Conservation (phyloP, 2,329 filamentous ascomycete genomes). For the Epichloe uncinata region DNA sequence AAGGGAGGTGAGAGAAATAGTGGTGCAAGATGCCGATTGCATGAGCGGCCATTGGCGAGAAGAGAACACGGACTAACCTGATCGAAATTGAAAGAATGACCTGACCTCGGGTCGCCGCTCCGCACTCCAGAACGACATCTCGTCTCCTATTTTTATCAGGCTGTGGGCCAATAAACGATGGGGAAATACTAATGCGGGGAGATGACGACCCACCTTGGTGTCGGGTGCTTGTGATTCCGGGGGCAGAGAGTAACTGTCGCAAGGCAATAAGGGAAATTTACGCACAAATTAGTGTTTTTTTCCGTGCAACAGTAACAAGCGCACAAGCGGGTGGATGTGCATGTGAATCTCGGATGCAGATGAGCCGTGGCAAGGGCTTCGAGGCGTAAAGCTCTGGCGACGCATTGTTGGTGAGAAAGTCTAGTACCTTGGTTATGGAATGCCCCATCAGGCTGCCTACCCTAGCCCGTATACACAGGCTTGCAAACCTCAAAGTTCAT, state of each 20-base stretch:
- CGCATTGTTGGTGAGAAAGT: too few relatives aligned
- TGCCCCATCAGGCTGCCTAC: too few relatives aligned
- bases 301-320: not conserved
- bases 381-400: too few relatives aligned
- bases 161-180: slow-evolving; percentile 14
- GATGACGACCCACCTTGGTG: not conserved
- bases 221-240: not conserved
- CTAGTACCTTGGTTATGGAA: too few relatives aligned
- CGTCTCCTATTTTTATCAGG: too few relatives aligned
- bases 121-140: not conserved
- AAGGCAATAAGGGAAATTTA: too few relatives aligned
- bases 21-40: not conserved
- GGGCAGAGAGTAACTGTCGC: not conserved
- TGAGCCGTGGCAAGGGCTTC: not conserved
- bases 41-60: not conserved
- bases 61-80: not conserved
- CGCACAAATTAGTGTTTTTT: too few relatives aligned
- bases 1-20: not conserved
- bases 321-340: not conserved
- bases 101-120: not conserved
- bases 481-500: too few relatives aligned
- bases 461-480: too few relatives aligned
- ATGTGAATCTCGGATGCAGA: not conserved
- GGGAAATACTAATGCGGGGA: slow-evolving; percentile 15
- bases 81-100: not conserved